A percentile compares a stretch with the other conserved stretches of the same genome.
Conservation (phyloP, 1,139 yeast genomes). For the Taphrina sp. region DNA sequence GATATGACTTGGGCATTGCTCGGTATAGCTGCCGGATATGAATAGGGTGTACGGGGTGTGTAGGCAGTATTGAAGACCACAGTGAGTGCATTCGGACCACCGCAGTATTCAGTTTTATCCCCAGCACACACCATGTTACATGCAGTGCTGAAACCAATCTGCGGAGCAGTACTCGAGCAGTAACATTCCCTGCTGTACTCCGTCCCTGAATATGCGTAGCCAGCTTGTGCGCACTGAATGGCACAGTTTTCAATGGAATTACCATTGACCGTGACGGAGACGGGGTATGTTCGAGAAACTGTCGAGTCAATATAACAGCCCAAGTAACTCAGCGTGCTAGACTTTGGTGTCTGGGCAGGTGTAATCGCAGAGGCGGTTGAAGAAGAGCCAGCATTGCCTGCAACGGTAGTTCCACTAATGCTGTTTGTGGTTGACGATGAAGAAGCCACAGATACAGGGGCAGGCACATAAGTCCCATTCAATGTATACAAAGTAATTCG, state of each 20-base stretch:
- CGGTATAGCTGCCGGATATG: too few relatives aligned
- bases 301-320: slow-evolving; percentile 1
- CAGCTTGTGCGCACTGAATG: slow-evolving; percentile 2
- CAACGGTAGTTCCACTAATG: neutral
- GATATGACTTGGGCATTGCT: too few relatives aligned
- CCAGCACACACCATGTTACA: slow-evolving; percentile 12
- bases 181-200: neutral
- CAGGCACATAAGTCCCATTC: neutral
- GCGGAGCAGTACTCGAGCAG: neutral
- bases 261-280: neutral
- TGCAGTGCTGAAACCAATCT: neutral
- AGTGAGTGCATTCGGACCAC: slow-evolving; percentile 9
- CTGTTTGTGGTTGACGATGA: neutral
- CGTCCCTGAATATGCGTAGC: neutral
- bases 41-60: too few relatives aligned
- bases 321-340: neutral
- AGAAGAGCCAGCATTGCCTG: neutral
- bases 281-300: neutral
- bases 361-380: neutral
- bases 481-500: slow-evolving; percentile 1
- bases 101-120: neutral
- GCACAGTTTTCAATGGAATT: slow-evolving; percentile 12
- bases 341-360: too few relatives aligned
- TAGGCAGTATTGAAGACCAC: too few relatives aligned
- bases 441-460: neutral